Evolutionary conservation across 768 basidiomycete species (phyloP), one percentile per base, ranked within the genome.

Genomic region (Asterophora lycoperdoides): DNA sequence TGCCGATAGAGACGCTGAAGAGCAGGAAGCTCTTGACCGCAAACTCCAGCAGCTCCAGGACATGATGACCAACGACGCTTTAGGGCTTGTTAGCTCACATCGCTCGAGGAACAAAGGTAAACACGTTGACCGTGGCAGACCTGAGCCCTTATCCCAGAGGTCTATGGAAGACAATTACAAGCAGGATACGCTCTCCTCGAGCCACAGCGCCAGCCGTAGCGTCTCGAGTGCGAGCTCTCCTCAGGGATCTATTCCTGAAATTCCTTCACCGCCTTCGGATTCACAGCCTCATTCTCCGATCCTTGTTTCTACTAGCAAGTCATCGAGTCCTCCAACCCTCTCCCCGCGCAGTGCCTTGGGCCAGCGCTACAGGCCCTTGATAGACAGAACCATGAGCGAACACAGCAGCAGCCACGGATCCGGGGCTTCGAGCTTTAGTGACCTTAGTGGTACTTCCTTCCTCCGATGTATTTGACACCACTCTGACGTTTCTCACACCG

Each of bases 391-490:
- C 35, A 60, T 65, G 32, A 79, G 78, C 55, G 80, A 84, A 48
- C 74, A 78, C 46, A 75, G 74, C 37, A 86, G 85, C 56, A 80
- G 71, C 54, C 77, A 84, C 42, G 80, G 81, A 2, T 90, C 88
- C 18, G 80, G 83, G 36, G 79, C 88, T 0, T 90, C 89, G 5
- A 79, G 90, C 63, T 90, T 92, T 58, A 92, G 89, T 59, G 90
- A 93, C 60, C 60, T 92, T 37, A 93, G 90, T 58, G 89, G 90
- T 89, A 58, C 7, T 39, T 28, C 57, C 4, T 32, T 47, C 53
- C 23, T 45, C 9, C 17, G 32, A 14, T 44, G 28, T 8, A 15
- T 23, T 28, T 23, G 2, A 40, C 4, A 5, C 33, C n/a, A 11
- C 8, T 38, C 19, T n/a, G 11, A 29, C 8, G 20, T 48, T 15